Conservation (phyloP, 768 basidiomycete genomes). For the Artomyces pyxidatus region DNA sequence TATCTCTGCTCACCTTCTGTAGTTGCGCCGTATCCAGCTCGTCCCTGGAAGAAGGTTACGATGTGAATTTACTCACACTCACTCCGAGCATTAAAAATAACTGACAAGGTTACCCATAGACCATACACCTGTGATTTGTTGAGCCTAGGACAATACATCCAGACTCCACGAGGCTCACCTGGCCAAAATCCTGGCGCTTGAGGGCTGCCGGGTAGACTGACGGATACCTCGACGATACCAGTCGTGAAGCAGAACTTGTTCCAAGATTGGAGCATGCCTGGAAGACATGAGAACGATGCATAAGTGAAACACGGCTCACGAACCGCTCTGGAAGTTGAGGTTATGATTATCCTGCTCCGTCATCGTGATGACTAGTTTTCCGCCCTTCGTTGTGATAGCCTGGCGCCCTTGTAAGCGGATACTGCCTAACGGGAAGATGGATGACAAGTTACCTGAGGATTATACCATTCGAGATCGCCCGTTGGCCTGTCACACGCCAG, state of each 20-base stretch:
- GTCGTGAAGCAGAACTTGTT: constrained; percentile 95
- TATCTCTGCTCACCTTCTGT: constrained; percentile 66
- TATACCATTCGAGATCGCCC: constrained; percentile 80
- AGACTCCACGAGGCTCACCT: constrained; percentile 43
- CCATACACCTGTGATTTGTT: constrained; percentile 45
- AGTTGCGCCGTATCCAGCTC: constrained; percentile 85
- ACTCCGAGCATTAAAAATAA: no score
- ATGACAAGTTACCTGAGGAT: constrained; percentile 46
- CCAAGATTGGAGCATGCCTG: constrained; percentile 70
- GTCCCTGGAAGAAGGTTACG: constrained; percentile 50
- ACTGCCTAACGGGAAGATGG: neutral
- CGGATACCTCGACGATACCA: constrained; percentile 78
- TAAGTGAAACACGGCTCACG: constrained; percentile 18
- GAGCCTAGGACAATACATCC: no score
- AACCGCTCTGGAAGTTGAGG: constrained; percentile 78
- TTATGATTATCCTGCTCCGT: constrained; percentile 61
- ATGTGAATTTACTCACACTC: no score
- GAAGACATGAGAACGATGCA: neutral
- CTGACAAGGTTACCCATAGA: constrained; percentile 62
- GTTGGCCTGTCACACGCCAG: constrained; percentile 38
- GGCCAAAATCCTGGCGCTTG: constrained; percentile 78
- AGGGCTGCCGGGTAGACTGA: constrained; percentile 64
- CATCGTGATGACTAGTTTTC: constrained; percentile 77
- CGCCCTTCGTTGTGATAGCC: constrained; percentile 66
- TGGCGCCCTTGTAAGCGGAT: constrained; percentile 18